Evolutionary conservation across 2,329 filamentous ascomycete genomes (phyloP).

Genomic region (Juglanconis sp.): DNA sequence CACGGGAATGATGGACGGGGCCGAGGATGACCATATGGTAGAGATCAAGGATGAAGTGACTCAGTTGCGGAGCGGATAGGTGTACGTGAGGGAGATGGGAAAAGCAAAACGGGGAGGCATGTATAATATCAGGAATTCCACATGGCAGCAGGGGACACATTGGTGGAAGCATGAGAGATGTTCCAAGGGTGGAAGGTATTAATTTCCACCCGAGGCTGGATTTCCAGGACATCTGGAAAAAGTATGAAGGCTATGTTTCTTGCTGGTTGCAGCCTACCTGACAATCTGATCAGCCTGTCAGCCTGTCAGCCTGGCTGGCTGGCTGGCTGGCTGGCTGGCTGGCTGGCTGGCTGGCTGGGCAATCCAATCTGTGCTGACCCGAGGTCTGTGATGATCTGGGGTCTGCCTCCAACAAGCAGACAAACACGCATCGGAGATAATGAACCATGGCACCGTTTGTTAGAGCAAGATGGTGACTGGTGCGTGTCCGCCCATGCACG

Average conservation of each 20-base stretch:
- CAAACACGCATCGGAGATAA: background rate
- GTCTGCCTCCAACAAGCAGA: background rate
- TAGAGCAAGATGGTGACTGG: background rate
- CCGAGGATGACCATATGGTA: background rate
- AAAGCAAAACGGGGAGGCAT: background rate
- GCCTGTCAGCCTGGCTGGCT: background rate
- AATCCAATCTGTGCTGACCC: background rate
- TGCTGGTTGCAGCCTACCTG: background rate
- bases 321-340: no score
- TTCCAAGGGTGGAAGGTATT: no score
- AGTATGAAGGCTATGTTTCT: background rate
- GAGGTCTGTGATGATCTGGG: background rate
- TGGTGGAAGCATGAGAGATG: background rate
- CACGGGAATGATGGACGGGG: background rate
- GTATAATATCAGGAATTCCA: slow-evolving; percentile 2
- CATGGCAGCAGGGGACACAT: background rate
- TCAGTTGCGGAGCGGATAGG: background rate
- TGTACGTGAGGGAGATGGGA: background rate
- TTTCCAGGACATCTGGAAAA: no score
- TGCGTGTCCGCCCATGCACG: background rate
- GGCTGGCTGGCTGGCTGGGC: no score
- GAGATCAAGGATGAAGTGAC: background rate
- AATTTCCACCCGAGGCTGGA: no score
- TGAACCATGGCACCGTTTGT: background rate
- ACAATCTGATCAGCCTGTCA: background rate